Percentiles rank a stretch among this genome's conserved stretches.
Conservation (phyloP, 2,329 filamentous ascomycete genomes). For the Aspergillus bombycis region DNA sequence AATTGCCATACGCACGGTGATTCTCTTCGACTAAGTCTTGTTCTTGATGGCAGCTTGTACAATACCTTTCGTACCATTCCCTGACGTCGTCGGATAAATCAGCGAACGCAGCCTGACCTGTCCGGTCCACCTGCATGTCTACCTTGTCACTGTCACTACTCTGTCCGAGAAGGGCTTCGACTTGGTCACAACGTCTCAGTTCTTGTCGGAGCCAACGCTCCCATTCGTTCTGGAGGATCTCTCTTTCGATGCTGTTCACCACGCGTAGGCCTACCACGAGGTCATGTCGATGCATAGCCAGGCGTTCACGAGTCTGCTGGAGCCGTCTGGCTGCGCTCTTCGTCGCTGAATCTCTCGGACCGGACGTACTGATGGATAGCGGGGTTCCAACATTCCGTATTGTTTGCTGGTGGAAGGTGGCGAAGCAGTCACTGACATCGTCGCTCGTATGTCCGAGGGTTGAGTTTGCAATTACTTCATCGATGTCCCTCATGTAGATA, state of each 20-base stretch:
- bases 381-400: conserved; percentile 36
- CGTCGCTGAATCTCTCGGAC: conserved; percentile 33
- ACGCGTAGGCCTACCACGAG: conserved; percentile 87
- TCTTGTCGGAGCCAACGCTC: conserved; percentile 89
- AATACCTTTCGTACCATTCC: conserved; percentile 64
- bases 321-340: conserved; percentile 59
- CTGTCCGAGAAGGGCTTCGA: conserved; percentile 51
- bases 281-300: conserved; percentile 86
- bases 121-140: conserved; percentile 26
- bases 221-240: conserved; percentile 86
- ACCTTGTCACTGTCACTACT: conserved; percentile 25
- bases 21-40: conserved; percentile 33
- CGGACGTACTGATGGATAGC: conserved; percentile 32
- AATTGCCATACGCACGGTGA: conserved; percentile 25
- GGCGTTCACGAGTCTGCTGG: conserved; percentile 76
- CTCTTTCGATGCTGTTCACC: conserved; percentile 84
- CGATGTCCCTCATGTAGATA: conserved; percentile 80
- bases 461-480: conserved; percentile 59
- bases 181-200: conserved; percentile 70
- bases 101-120: conserved; percentile 34
- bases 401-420: conserved; percentile 48
- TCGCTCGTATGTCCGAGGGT: conserved; percentile 32
- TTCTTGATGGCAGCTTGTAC: conserved; percentile 60
- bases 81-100: conserved; percentile 51
- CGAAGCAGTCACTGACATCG: conserved; percentile 44